phyloP scores from a whole-genome alignment of 306 rosid genomes.

The Begonia peltatifolia region DNA sequence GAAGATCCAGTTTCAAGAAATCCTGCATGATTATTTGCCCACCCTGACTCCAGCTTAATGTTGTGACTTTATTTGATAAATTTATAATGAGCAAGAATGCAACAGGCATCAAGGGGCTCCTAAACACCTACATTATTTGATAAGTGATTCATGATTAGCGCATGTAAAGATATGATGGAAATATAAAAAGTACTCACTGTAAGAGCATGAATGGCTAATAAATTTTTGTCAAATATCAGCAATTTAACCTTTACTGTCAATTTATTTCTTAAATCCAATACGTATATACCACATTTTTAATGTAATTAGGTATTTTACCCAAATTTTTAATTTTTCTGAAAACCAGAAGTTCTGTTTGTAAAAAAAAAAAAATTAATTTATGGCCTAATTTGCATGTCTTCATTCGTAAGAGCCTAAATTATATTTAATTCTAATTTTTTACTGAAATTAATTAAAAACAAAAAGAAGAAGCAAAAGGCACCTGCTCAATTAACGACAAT shows the following conservation, averaged over 20 bases:
- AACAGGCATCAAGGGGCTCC: constrained; percentile 43
- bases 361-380: no score
- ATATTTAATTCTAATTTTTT: no score
- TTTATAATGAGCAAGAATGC: constrained; percentile 49
- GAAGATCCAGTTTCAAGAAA: constrained; percentile 73
- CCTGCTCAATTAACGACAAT: constrained; percentile 72
- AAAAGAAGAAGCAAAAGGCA: constrained; percentile 14
- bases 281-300: no score
- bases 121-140: constrained; percentile 40
- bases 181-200: not conserved
- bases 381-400: no score
- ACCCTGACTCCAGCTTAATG: constrained; percentile 67
- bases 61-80: constrained; percentile 59
- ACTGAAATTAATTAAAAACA: no score
- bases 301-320: no score
- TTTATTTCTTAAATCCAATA: no score
- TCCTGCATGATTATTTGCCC: constrained; percentile 57
- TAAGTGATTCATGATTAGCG: constrained; percentile 8
- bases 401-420: no score
- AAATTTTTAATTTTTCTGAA: no score
- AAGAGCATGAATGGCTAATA: not conserved
- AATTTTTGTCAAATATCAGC: no score
- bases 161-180: constrained; percentile 7
- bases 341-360: not conserved
- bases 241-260: no score